Percentiles rank a stretch among this genome's conserved stretches.
These are phyloP conservation scores for Inga laurina DNA, from an alignment of 306 rosid genomes.

Conservation along the genomic window DNA sequence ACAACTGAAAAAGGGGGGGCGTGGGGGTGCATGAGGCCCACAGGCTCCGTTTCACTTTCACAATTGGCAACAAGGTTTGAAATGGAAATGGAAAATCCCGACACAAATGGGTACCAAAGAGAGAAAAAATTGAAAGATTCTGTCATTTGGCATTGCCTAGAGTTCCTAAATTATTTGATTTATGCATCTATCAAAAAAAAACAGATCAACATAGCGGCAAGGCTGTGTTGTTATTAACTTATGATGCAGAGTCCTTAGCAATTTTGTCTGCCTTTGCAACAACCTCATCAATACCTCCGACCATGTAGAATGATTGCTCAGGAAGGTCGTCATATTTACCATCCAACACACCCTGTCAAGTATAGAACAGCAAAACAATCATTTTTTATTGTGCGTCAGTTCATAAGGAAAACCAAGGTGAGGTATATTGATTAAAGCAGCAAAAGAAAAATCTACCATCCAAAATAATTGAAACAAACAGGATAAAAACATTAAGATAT, in stretches of 20 bases:
- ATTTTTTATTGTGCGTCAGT: conserved; percentile 7
- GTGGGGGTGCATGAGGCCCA: conserved; percentile 34
- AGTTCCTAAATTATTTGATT: conserved; percentile 72
- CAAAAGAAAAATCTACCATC: not conserved
- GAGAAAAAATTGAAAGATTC: conserved; percentile 49
- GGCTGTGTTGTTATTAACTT: conserved; percentile 20
- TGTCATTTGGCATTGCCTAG: conserved; percentile 75
- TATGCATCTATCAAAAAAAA: conserved; percentile 56
- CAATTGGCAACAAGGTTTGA: conserved; percentile 42
- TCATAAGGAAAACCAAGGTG: not conserved
- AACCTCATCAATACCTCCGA: conserved; percentile 96
- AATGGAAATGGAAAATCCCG: conserved; percentile 50
- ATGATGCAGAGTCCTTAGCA: conserved; percentile 79
- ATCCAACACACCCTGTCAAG: conserved; percentile 87
- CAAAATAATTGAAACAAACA: not conserved
- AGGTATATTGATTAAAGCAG: not conserved
- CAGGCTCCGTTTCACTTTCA: conserved; percentile 54
- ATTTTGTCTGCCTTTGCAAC: conserved; percentile 99
- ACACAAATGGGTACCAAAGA: conserved; percentile 39
- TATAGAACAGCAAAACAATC: conserved; percentile 14
- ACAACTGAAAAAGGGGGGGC: conserved; percentile 24
- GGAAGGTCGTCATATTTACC: conserved; percentile 93
- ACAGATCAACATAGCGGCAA: conserved; percentile 24
- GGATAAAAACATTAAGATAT: not conserved
- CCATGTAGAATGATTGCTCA: conserved; percentile 97